phyloP scores from a whole-genome alignment of 208 protist genomes.

The Acanthamoeba triangularis region DNA sequence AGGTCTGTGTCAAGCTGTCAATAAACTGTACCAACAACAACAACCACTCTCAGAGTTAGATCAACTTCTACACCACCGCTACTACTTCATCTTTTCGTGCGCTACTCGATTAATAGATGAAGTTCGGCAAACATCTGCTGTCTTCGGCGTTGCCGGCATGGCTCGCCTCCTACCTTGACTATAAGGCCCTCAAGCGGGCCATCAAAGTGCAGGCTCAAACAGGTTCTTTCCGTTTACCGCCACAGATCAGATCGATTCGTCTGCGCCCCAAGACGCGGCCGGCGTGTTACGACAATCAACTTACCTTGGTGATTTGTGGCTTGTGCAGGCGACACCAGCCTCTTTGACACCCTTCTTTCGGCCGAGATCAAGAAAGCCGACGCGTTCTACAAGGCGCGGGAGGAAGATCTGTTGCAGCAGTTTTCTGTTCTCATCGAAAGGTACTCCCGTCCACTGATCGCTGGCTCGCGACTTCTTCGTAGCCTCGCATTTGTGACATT shows the following conservation, averaged over 20 bases:
- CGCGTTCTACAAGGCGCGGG: background rate
- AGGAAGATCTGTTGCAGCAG: background rate
- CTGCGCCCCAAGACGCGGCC: too few species aligned
- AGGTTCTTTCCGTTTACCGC: background rate
- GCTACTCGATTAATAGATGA: slow-evolving; percentile 66
- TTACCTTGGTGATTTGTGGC: background rate
- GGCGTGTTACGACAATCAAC: too few species aligned
- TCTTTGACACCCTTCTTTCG: slow-evolving; percentile 35
- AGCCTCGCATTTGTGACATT: background rate
- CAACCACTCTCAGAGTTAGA: too few species aligned
- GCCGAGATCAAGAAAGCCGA: slow-evolving; percentile 34
- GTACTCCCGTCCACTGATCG: background rate
- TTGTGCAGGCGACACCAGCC: slow-evolving; percentile 49
- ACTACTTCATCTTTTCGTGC: too few species aligned
- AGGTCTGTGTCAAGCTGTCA: too few species aligned
- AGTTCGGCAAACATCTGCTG: slow-evolving; percentile 63
- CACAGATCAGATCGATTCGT: background rate
- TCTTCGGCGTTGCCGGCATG: background rate
- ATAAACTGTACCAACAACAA: too few species aligned
- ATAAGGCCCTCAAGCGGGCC: slow-evolving; percentile 44
- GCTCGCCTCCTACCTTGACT: slow-evolving; percentile 44
- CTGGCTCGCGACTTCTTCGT: background rate
- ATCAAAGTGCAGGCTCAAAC: slow-evolving; percentile 62
- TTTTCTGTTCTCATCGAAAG: slow-evolving; percentile 6
- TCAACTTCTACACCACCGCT: too few species aligned